These are phyloP conservation scores for Hymenotorrendiella dingleyae DNA, from an alignment of 2,329 filamentous ascomycete genomes.

Conservation along the genomic window DNA sequence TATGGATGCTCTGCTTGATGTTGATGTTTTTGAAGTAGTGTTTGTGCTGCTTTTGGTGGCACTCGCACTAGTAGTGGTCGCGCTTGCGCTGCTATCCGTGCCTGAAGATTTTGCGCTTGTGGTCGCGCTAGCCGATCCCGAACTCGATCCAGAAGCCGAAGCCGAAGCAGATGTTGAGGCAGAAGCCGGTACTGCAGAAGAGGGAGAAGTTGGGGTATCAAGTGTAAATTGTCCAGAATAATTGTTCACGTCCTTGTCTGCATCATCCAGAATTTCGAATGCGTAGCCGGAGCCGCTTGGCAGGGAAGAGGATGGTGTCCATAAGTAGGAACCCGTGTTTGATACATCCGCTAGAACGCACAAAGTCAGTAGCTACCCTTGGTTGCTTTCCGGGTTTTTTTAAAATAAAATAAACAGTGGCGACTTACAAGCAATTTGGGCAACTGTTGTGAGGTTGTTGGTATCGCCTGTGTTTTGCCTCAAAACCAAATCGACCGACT, in stretches of 20 bases:
- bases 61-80: background rate
- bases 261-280: conserved; percentile 24
- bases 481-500: conserved; percentile 18
- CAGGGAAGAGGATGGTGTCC: conserved; percentile 18
- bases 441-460: conserved; percentile 11
- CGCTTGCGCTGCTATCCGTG: background rate
- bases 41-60: background rate
- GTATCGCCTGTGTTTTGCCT: conserved; percentile 10
- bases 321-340: conserved; percentile 20
- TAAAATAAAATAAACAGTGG: background rate
- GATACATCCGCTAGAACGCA: conserved; percentile 17
- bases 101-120: background rate
- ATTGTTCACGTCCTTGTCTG: conserved; percentile 18
- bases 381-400: background rate
- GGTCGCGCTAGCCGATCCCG: background rate
- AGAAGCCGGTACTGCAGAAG: background rate
- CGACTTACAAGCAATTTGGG: conserved; percentile 22
- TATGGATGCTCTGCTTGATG: background rate
- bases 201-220: conserved; percentile 17
- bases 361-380: too few species aligned
- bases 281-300: conserved; percentile 17
- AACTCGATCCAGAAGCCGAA: background rate
- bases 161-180: background rate
- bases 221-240: conserved; percentile 26
- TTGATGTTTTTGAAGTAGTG: too few species aligned